phyloP scores from a whole-genome alignment of 805 yeast species.

The Metschnikowia kunwiensis region DNA sequence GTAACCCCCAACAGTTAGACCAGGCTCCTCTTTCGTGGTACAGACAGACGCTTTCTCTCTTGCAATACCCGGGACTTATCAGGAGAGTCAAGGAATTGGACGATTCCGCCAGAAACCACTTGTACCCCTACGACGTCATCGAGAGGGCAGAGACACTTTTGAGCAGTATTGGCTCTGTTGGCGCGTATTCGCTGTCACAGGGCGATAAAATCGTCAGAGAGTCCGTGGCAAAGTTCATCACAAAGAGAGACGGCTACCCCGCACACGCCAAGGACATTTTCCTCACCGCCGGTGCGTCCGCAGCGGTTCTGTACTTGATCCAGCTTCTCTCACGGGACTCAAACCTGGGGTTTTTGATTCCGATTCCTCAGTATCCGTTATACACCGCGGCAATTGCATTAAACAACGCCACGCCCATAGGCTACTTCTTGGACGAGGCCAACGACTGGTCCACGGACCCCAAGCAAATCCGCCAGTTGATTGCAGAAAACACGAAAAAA shows the following conservation, averaged over 20 bases:
- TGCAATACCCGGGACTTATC: conserved; percentile 80
- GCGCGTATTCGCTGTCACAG: conserved; percentile 93
- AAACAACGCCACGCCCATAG: conserved; percentile 76
- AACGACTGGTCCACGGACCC: conserved; percentile 83
- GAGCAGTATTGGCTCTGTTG: conserved; percentile 71
- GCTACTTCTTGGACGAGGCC: conserved; percentile 80
- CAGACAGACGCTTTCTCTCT: conserved; percentile 80
- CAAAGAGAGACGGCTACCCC: conserved; percentile 66
- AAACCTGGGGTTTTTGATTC: conserved; percentile 78
- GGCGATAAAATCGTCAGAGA: conserved; percentile 74
- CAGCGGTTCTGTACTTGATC: conserved; percentile 81
- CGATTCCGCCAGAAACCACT: conserved; percentile 23
- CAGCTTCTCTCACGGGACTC: conserved; percentile 66
- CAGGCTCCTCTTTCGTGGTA: conserved; percentile 95
- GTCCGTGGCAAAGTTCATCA: conserved; percentile 77
- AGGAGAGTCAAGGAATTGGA: conserved; percentile 19
- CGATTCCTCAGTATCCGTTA: conserved; percentile 97
- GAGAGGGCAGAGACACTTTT: conserved; percentile 65
- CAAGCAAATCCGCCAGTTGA: conserved; percentile 53
- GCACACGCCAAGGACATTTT: conserved; percentile 72
- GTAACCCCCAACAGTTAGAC: conserved; percentile 96
- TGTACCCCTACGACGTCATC: conserved; percentile 66
- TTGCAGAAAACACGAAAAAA: conserved; percentile 44
- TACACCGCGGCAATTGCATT: conserved; percentile 93
- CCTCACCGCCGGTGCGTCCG: conserved; percentile 91